Evolutionary conservation across 441 rosid species (phyloP), one percentile per base, ranked within the genome.

Genomic region (Breynia disticha): DNA sequence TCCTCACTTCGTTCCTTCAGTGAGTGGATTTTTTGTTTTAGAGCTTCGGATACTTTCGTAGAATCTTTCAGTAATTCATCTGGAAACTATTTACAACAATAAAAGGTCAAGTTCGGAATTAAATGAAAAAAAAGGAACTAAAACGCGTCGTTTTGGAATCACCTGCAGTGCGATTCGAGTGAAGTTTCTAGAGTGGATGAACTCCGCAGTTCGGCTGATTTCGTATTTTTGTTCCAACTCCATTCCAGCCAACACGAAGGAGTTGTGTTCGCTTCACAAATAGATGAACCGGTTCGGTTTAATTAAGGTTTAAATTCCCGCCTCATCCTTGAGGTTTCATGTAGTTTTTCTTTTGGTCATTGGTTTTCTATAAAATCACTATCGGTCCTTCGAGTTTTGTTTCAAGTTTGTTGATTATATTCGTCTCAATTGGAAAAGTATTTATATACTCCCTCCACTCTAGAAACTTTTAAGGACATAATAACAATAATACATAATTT

Each of bases 101-200:
- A 24, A 13, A n/a, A 24, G 16, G 32, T n/a, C 24, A 24, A 32
- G 14, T 44, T 9, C 20, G n/a, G 28, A 11, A 32, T 24, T 16
- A 16, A 18, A 11, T 35, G 7, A 48, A 0, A 18, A 4, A 48
- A 17, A 24, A 12, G 11, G 54, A 17, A 58, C 18, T 15, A 17
- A 39, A 13, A 37, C 19, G 19, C 7, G 1, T 5, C 16, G 38
- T 20, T 16, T 37, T n/a, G n/a, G 41, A n/a, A 14, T 20, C 66
- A 86, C 97, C 84, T 89, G 97, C 71, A 84, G 65, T 68, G 95
- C 90, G 21, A 83, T 80, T 72, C 79, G 81, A 49, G 73, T 55
- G 69, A 80, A 84, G 72, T 63, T 75, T 50, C 79, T 59, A 59
- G 65, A 55, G 64, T 49, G 67, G 50, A 84, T 79, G 83, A 83